These are phyloP conservation scores for Mycena alexandri DNA, from an alignment of 768 basidiomycete species.

Conservation along the genomic window DNA sequence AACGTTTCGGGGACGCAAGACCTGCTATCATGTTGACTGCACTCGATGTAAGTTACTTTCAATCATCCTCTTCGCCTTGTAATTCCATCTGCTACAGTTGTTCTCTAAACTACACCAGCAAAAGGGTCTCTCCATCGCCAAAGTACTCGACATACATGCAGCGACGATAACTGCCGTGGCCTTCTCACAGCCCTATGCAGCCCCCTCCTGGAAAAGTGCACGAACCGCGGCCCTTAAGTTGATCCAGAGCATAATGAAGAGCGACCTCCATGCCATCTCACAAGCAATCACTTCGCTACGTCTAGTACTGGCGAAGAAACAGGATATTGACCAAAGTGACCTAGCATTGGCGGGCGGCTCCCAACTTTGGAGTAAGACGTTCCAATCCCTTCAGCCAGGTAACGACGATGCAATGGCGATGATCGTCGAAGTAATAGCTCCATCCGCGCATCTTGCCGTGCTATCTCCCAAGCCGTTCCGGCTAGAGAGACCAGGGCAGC, in stretches of 20 bases:
- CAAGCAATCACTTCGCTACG: slow-evolving; percentile 29
- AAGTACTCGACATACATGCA: slow-evolving; percentile 56
- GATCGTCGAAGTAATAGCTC: slow-evolving; percentile 69
- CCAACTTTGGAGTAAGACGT: slow-evolving; percentile 78
- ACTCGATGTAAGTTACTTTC: slow-evolving; percentile 65
- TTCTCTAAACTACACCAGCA: slow-evolving; percentile 27
- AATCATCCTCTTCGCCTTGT: background rate
- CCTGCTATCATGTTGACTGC: slow-evolving; percentile 73
- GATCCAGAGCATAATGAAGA: slow-evolving; percentile 40
- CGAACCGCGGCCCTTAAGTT: slow-evolving; percentile 52
- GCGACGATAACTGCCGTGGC: slow-evolving; percentile 53
- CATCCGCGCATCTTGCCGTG: slow-evolving; percentile 74
- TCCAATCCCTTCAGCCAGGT: slow-evolving; percentile 66
- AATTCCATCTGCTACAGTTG: slow-evolving; percentile 12
- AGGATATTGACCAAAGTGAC: slow-evolving; percentile 16
- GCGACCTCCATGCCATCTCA: slow-evolving; percentile 27
- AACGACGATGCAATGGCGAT: slow-evolving; percentile 72
- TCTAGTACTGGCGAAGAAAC: slow-evolving; percentile 30
- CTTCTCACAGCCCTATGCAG: slow-evolving; percentile 49
- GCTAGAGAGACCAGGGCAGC: slow-evolving; percentile 16
- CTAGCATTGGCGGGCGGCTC: slow-evolving; percentile 20
- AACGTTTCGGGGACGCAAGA: slow-evolving; percentile 71
- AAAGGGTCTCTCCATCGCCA: slow-evolving; percentile 43
- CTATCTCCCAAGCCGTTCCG: slow-evolving; percentile 68
- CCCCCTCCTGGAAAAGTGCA: slow-evolving; percentile 51